Evolutionary conservation across 306 rosid species (phyloP), one percentile per base, ranked within the genome.

Genomic region (Corylus heterophylla): DNA sequence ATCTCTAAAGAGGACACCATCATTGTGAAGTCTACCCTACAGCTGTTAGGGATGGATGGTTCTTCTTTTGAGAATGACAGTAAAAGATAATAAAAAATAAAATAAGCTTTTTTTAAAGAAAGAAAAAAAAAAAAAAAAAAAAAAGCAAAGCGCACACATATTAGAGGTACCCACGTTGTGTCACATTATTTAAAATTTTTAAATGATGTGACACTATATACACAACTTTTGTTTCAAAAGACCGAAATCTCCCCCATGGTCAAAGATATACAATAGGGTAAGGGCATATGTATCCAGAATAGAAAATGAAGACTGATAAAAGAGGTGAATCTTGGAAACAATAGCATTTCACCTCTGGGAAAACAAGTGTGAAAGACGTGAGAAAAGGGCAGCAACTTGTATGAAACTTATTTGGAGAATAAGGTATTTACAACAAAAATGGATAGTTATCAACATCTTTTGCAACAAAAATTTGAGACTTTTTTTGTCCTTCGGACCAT

Each of bases 401-500:
- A 69, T 78, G 78, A 56, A 82, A 69, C 72, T 76, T 84, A 76
- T 64, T 73, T 31, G 37, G 63, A 73, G 78, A 66, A 62, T 31
- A 75, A 49, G 58, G 64, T 85, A 85, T 85, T 69, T 88, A 87
- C 91, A 87, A 80, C 67, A 81, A 78, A 82, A 86, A 78, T 82
- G 87, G 78, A 85, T 83, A 63, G 72, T 75, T 88, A 85, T 87
- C 86, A 82, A 87, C 84, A 84, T 69, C 82, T 85, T 85, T 78
- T 51, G 79, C 83, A 61, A 76, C 76, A 78, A 79, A 11, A 82
- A 82, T 79, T 55, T 11, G 79, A 68, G 73, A 22, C 31, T 78
- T 48, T 55, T 66, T 25, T 61, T 78, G 11, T 79, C 66, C 62
- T 76, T 75, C 27, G 25, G 66, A 79, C 85, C 66, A 80, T 74